Evolutionary conservation across 2,329 filamentous ascomycete genomes (phyloP), one percentile per base, ranked within the genome.

Genomic region (Exserohilum turcica): DNA sequence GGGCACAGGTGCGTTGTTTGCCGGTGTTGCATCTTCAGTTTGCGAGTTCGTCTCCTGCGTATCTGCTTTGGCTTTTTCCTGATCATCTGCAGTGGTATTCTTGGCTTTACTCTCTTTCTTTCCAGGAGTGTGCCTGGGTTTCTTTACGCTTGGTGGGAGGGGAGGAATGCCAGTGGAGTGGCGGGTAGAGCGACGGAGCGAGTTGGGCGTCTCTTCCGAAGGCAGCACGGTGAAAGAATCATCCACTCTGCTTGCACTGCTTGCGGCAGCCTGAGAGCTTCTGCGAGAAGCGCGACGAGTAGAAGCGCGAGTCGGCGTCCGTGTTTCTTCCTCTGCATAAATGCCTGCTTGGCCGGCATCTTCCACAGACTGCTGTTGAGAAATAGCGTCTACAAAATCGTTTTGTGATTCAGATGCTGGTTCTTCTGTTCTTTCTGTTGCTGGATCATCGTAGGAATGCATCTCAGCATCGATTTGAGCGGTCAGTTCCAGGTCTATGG

Each of bases 381-480:
- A 66, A 27, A 53, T 43, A 12, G 64, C 67, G 48, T 71, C 66
- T 24, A 68, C 63, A 39, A 64, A 64, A 0, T 60, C 46, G 18
- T 57, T 59, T 27, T 66, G 60, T 4, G 63, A 69, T 13, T 60
- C 54, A n/a, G 56, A 45, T n/a, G 44, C 48, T 18, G 33, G 48
- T 6, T 59, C 56, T 3, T 47, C 45, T 12, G 48, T 42, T 12
- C 35, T 39, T 21, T 56, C 10, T 3, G 27, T 35, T 43, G 50
- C 48, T 8, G 51, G 45, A 2, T 57, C 46, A 10, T 53, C 43
- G 3, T 64, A 60, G n/a, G 59, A 60, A 21, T 68, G 60, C 43
- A 74, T 67, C 8, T 74, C 72, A 6, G 70, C 67, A 50, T 73
- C 63, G 15, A 75, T 60, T 33, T 75, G 72, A 3, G 71, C 71